Conservation (phyloP, 768 basidiomycete genomes). For the Termitomyces eurrhizus region DNA sequence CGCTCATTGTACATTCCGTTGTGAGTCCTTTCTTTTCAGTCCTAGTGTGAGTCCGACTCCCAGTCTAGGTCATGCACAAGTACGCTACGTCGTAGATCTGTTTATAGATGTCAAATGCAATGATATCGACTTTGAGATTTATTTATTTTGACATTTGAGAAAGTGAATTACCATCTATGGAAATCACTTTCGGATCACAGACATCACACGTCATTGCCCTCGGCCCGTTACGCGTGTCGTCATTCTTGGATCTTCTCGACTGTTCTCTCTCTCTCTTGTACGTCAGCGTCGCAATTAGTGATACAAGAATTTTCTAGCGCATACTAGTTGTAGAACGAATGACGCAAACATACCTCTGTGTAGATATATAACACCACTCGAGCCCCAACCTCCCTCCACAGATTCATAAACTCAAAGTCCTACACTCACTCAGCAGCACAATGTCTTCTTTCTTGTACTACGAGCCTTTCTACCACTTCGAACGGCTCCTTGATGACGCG, state of each 20-base stretch:
- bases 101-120: background rate
- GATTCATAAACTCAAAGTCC: background rate
- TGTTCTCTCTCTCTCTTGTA: background rate
- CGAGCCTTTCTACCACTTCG: slow-evolving; percentile 36
- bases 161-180: background rate
- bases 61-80: no score
- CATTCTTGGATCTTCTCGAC: background rate
- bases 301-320: background rate
- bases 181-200: background rate
- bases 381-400: background rate
- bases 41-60: background rate
- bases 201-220: background rate
- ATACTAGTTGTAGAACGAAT: background rate
- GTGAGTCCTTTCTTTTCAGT: background rate
- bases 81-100: background rate
- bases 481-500: slow-evolving; percentile 31
- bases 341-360: background rate
- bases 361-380: background rate
- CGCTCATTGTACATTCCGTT: background rate
- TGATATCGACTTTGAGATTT: no score
- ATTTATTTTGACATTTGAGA: no score
- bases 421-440: slow-evolving; percentile 2
- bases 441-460: slow-evolving; percentile 28
- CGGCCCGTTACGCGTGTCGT: background rate
- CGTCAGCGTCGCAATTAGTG: background rate